A percentile compares a stretch with the other conserved stretches of the same genome.
Evolutionary conservation across 176 grass and related monocot species (phyloP).

Genomic region (Oryza coarctata): DNA sequence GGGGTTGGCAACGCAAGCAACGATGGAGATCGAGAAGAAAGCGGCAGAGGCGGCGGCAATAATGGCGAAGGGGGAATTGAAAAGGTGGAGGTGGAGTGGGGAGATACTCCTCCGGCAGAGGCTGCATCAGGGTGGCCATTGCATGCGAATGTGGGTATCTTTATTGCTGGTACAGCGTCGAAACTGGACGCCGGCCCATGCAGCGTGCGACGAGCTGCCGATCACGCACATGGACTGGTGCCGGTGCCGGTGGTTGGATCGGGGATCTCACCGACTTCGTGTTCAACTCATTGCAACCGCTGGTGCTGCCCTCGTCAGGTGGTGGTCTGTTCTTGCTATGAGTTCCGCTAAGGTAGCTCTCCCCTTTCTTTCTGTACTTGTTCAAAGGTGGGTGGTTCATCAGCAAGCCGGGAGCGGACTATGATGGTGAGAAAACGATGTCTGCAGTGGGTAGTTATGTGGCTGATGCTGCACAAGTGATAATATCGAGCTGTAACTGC

Average conservation of each 20-base stretch:
- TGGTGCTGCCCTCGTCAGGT: neutral
- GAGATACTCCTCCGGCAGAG: too few species aligned
- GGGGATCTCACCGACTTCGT: neutral
- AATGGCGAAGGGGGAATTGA: neutral
- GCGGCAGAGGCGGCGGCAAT: neutral
- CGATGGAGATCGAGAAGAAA: neutral
- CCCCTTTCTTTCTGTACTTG: neutral
- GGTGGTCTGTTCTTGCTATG: neutral
- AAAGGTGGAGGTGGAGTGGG: slow-evolving; percentile 13
- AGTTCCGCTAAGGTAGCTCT: too few species aligned
- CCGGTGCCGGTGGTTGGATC: neutral
- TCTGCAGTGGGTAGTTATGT: too few species aligned
- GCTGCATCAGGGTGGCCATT: neutral
- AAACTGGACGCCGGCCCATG: neutral
- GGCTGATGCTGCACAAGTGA: neutral
- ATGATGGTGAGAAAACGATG: neutral
- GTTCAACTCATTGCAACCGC: neutral
- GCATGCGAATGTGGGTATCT: slow-evolving; percentile 8
- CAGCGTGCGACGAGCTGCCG: neutral
- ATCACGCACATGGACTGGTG: neutral
- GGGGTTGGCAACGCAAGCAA: neutral
- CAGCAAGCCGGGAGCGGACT: neutral
- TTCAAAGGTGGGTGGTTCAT: neutral
- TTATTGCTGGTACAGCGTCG: neutral
- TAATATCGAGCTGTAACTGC: neutral